Percentiles rank a stretch among this genome's conserved stretches.
phyloP scores from a whole-genome alignment of 371 early-diverging fungal genomes.

The Circinella umbellata region DNA sequence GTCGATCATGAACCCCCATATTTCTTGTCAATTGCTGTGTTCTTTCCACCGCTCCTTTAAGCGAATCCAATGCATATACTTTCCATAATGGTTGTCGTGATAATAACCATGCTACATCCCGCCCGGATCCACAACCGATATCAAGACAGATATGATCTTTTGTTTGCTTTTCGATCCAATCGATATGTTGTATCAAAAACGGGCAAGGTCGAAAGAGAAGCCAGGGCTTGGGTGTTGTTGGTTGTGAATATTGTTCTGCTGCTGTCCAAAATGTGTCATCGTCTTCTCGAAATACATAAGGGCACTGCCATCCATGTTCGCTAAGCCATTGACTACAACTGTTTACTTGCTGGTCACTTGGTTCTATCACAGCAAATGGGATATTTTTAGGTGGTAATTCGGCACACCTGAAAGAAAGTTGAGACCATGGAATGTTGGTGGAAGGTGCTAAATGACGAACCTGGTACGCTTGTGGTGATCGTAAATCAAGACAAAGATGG shows the following conservation, averaged over 20 bases:
- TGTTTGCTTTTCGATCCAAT: conserved; percentile 23
- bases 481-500: conserved; percentile 40
- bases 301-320: conserved; percentile 43
- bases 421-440: conserved; percentile 44
- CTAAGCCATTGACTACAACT: conserved; percentile 30
- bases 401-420: conserved; percentile 33
- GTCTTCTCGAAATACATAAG: conserved; percentile 40
- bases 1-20: conserved; percentile 23
- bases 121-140: conserved; percentile 54
- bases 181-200: conserved; percentile 31
- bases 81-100: conserved; percentile 32
- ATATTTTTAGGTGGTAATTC: conserved; percentile 48
- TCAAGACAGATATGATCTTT: conserved; percentile 33
- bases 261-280: conserved; percentile 19
- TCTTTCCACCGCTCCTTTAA: conserved; percentile 36
- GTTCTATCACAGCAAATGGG: conserved; percentile 48
- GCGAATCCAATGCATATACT: conserved; percentile 41
- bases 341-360: conserved; percentile 13
- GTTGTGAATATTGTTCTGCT: background rate
- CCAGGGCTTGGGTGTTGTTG: conserved; percentile 18
- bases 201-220: conserved; percentile 43
- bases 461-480: conserved; percentile 25
- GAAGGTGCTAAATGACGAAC: conserved; percentile 34
- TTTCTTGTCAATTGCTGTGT: conserved; percentile 29
- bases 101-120: conserved; percentile 47